phyloP scores from a whole-genome alignment of 805 yeast genomes.

The Henningerozyma blattae region DNA sequence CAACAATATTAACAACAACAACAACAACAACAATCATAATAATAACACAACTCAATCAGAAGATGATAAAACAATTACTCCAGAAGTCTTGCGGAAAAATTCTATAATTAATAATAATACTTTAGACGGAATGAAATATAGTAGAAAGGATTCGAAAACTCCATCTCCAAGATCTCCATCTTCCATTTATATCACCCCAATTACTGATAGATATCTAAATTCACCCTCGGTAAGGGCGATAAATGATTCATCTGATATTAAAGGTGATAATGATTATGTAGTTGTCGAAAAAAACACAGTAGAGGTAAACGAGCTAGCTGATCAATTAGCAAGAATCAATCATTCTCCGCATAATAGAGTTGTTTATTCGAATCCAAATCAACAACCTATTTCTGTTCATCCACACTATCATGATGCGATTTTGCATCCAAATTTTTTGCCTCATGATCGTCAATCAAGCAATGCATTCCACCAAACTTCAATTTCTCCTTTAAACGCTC shows the following conservation, averaged over 20 bases:
- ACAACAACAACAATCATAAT: slow-evolving; percentile 1
- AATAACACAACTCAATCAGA: background rate
- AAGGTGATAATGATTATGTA: slow-evolving; percentile 76
- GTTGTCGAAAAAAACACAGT: slow-evolving; percentile 91
- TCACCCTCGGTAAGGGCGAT: no score
- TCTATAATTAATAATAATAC: no score
- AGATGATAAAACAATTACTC: slow-evolving; percentile 1
- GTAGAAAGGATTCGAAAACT: no score
- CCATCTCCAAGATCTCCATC: no score
- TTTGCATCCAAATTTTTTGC: background rate
- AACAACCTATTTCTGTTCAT: background rate
- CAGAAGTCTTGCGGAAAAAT: background rate
- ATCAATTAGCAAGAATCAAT: slow-evolving; percentile 49
- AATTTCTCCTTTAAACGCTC: background rate
- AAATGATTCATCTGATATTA: slow-evolving; percentile 30
- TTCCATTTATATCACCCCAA: no score
- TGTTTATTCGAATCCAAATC: background rate
- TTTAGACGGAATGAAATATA: no score
- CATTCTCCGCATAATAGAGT: background rate
- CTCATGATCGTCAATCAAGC: background rate
- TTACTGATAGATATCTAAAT: no score
- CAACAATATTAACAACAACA: no score
- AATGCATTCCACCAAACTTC: background rate
- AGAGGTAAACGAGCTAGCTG: slow-evolving; percentile 92
- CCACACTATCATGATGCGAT: background rate